Conservation (phyloP, 2,329 filamentous ascomycete genomes). For the Cordyceps javanica region DNA sequence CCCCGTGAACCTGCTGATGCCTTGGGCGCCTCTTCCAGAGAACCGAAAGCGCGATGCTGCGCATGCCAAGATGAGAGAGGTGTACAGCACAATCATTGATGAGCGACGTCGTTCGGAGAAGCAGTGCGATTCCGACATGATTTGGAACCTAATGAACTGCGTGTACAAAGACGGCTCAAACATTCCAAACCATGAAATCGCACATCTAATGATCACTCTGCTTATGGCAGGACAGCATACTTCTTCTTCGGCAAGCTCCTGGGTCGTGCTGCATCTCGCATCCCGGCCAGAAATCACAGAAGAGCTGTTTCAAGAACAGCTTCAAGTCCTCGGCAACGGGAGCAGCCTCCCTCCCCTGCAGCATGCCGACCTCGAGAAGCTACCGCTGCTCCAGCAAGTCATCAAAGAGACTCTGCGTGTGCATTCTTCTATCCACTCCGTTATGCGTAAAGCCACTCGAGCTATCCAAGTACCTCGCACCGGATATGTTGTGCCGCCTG, state of each 20-base stretch:
- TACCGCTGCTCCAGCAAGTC: slow-evolving; percentile 22
- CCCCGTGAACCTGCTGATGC: slow-evolving; percentile 77
- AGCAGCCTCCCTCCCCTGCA: background rate
- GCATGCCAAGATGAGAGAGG: slow-evolving; percentile 61
- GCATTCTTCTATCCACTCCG: slow-evolving; percentile 66
- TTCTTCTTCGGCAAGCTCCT: slow-evolving; percentile 69
- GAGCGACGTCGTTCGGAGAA: slow-evolving; percentile 47
- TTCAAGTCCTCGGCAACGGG: slow-evolving; percentile 41
- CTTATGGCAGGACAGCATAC: slow-evolving; percentile 82
- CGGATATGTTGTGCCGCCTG: slow-evolving; percentile 51
- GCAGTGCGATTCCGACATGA: slow-evolving; percentile 52
- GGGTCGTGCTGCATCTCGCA: slow-evolving; percentile 71
- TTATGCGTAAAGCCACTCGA: slow-evolving; percentile 66
- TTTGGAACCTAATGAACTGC: slow-evolving; percentile 71
- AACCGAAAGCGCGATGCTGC: slow-evolving; percentile 68
- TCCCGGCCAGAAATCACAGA: slow-evolving; percentile 63
- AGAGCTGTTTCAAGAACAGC: slow-evolving; percentile 63
- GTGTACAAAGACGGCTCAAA: slow-evolving; percentile 66
- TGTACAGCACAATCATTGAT: slow-evolving; percentile 67
- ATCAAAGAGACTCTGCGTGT: slow-evolving; percentile 68
- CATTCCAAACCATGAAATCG: slow-evolving; percentile 69
- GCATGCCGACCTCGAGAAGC: background rate
- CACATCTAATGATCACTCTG: slow-evolving; percentile 81
- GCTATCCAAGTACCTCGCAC: slow-evolving; percentile 54
- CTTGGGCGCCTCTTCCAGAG: slow-evolving; percentile 70